These are phyloP conservation scores for Dothistroma septosporum DNA, from an alignment of 2,329 filamentous ascomycete genomes.

Conservation along the genomic window DNA sequence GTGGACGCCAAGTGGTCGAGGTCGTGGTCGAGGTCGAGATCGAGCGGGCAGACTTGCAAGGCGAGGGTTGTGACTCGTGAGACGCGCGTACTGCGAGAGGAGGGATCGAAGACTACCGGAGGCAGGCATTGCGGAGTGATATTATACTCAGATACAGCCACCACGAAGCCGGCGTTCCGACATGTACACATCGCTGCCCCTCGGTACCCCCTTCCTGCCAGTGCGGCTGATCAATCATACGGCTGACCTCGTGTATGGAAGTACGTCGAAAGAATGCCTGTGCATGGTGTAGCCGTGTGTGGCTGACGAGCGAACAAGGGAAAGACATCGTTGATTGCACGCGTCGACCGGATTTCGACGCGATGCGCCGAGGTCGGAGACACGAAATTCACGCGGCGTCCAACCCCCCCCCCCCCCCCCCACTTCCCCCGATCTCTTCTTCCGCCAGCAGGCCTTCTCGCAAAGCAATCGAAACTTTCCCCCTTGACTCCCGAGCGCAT, in stretches of 20 bases:
- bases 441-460: no score
- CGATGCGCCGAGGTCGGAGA: background rate
- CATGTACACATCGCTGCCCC: background rate
- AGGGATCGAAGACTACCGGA: background rate
- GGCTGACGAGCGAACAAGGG: background rate
- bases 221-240: background rate
- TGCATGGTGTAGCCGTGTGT: background rate
- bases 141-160: background rate
- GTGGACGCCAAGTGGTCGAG: constrained; percentile 6
- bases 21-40: constrained; percentile 13
- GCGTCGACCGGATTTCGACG: background rate
- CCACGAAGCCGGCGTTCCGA: background rate
- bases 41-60: constrained; percentile 5
- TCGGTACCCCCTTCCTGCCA: background rate
- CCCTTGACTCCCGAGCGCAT: no score
- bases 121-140: background rate
- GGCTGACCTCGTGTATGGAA: background rate
- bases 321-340: background rate
- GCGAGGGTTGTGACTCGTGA: constrained; percentile 5
- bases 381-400: background rate
- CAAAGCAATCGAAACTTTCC: no score
- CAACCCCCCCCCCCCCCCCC: background rate
- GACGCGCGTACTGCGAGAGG: background rate
- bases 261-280: background rate
- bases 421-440: no score